phyloP scores from a whole-genome alignment of 2,329 filamentous ascomycete genomes.

The Grosmannia huntii region DNA sequence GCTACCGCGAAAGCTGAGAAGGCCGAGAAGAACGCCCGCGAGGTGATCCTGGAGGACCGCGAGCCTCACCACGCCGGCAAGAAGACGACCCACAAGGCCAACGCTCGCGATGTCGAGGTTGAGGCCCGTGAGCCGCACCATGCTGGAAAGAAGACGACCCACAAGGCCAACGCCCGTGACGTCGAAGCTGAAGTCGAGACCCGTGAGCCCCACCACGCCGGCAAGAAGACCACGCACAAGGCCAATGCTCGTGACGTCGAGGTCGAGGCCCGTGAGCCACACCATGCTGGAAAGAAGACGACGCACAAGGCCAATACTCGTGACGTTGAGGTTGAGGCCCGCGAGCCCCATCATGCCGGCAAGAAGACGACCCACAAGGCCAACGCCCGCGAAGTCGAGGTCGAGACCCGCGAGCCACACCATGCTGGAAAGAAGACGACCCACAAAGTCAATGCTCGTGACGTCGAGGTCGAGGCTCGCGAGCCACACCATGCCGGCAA shows the following conservation, averaged over 20 bases:
- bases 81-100: constrained; percentile 6
- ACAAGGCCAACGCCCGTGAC: neutral
- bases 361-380: neutral
- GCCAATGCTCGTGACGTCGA: constrained; percentile 3
- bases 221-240: constrained; percentile 10
- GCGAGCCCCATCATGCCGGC: constrained; percentile 13
- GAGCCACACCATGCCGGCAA: constrained; percentile 14
- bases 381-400: neutral
- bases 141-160: neutral
- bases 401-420: constrained; percentile 8
- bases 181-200: neutral
- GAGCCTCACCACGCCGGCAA: constrained; percentile 13
- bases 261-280: constrained; percentile 10
- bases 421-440: constrained; percentile 11
- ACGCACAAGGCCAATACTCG: neutral
- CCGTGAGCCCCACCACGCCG: constrained; percentile 3
- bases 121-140: constrained; percentile 11
- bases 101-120: constrained; percentile 3
- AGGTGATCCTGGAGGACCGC: constrained; percentile 6
- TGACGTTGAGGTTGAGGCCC: constrained; percentile 4
- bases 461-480: constrained; percentile 7
- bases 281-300: constrained; percentile 14
- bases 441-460: neutral
- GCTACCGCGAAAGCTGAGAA: neutral
- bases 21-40: constrained; percentile 3